Evolutionary conservation across 768 basidiomycete genomes (phyloP).

Genomic region (Pleurotus pulmonarius): DNA sequence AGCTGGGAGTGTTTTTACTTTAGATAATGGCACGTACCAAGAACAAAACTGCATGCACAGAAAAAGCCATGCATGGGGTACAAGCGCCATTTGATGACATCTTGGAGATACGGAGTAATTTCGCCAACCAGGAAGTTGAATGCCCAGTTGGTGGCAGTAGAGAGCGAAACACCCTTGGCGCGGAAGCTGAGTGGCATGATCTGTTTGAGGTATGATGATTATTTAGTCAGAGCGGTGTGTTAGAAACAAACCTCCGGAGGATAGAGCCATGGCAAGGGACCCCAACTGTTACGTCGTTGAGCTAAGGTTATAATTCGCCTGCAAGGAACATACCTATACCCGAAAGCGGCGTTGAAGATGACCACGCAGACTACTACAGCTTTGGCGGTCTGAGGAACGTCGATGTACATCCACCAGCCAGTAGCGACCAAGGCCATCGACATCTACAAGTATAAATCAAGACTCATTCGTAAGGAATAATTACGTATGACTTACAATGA

Average conservation of each 20-base stretch:
- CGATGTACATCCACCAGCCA: constrained; percentile 93
- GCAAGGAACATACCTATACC: constrained; percentile 55
- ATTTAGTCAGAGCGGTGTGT: not conserved
- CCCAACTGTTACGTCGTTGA: constrained; percentile 51
- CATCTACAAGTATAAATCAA: constrained; percentile 50
- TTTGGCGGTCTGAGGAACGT: constrained; percentile 78
- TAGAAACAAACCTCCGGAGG: constrained; percentile 65
- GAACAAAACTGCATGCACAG: constrained; percentile 80
- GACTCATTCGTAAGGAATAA: constrained; percentile 4
- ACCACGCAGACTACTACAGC: constrained; percentile 89
- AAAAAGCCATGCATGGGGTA: constrained; percentile 97
- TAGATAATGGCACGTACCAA: constrained; percentile 43
- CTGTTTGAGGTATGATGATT: constrained; percentile 26
- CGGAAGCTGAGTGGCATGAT: constrained; percentile 89
- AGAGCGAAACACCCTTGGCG: constrained; percentile 94
- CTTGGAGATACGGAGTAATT: constrained; percentile 83
- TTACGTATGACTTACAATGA: constrained; percentile 46
- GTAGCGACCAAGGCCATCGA: constrained; percentile 72
- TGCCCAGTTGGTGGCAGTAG: constrained; percentile 87
- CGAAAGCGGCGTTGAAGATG: constrained; percentile 91
- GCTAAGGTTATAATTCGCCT: not conserved
- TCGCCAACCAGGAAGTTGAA: constrained; percentile 91
- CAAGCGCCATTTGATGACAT: constrained; percentile 82
- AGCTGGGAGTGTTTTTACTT: not conserved
- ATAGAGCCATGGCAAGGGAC: constrained; percentile 85